phyloP scores from a whole-genome alignment of 306 rosid species.

The Argentina anserina region DNA sequence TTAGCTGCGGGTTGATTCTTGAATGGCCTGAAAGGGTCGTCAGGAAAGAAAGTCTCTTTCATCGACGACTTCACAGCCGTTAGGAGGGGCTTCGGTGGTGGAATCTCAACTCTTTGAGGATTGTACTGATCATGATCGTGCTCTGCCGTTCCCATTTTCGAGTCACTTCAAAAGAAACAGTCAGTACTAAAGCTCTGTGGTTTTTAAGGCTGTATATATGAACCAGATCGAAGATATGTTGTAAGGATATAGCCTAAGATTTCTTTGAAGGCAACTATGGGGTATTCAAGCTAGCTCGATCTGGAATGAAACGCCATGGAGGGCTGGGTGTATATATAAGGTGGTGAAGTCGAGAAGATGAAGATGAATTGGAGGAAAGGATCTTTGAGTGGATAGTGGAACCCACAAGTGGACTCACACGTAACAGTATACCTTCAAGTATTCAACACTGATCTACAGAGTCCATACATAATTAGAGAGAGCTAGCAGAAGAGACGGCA shows the following conservation, averaged over 20 bases:
- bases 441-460: neutral
- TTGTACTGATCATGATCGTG: constrained; percentile 23
- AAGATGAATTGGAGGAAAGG: neutral
- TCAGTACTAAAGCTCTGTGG: neutral
- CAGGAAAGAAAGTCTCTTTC: constrained; percentile 87
- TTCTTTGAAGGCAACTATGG: neutral
- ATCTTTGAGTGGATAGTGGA: constrained; percentile 21
- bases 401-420: constrained; percentile 20
- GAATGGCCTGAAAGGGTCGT: constrained; percentile 70
- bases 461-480: neutral
- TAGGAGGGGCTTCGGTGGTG: constrained; percentile 56
- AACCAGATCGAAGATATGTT: neutral
- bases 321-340: constrained; percentile 4
- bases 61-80: constrained; percentile 42
- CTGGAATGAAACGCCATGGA: neutral
- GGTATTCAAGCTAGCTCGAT: neutral
- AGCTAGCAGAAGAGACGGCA: neutral
- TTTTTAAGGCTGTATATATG: neutral
- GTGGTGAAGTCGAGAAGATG: neutral
- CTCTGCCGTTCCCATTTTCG: constrained; percentile 51
- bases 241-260: neutral
- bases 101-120: constrained; percentile 48
- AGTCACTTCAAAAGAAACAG: neutral
- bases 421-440: neutral
- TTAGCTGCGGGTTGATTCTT: constrained; percentile 41